Base-by-base conservation (phyloP, 2,329 filamentous ascomycete species). In the Aspergillus glaucus region DNA sequence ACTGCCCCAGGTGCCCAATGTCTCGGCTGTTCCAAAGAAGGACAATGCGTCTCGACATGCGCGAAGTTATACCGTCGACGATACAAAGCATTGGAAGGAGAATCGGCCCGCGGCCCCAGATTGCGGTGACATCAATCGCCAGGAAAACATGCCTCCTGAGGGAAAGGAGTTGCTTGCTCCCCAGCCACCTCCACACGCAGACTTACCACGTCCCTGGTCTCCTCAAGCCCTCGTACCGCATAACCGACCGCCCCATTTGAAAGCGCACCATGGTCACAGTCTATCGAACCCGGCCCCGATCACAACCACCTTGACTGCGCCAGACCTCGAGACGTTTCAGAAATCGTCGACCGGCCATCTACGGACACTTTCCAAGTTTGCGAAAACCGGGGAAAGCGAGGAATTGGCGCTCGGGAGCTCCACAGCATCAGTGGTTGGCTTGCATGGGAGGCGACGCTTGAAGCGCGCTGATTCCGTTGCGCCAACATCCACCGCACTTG, bases 271-370 rank as follows among this genome's bases (percentile, higher is more conserved):
- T 52, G 60, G 63, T 7, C 57, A 61, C 34, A 63, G 58, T 21
- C 50, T 62, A 8, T 62, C 64, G 9, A 66, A 56, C 39, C 59
- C 64, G 28, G 62, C 63, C 19, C 49, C 52, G 7, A 54, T 71
- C 26, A 64, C 66, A 2, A 64, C 76, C 10, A 73, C 78, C 3
- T 68, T 90, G 14, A 79, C 76, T 6, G 76, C 80, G 0, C 85
- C 88, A 2, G 90, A 96, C 55, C 76, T 97, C 9, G 81, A 90
- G 65, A 85, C 82, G 30, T 77, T 98, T 15, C 86, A 92, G 50
- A 88, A 88, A 59, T 97, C 93, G 0, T 87, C 92, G 0, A 97
- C 93, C 1, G 85, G 86, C 50, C 88, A 98, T 67, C 79, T 98
- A 19, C 85, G 91, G 40, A 91, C 89, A 0, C 75, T 97, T 34